Evolutionary conservation across 2,329 filamentous ascomycete genomes (phyloP).

Genomic region (Penicillium sp.): DNA sequence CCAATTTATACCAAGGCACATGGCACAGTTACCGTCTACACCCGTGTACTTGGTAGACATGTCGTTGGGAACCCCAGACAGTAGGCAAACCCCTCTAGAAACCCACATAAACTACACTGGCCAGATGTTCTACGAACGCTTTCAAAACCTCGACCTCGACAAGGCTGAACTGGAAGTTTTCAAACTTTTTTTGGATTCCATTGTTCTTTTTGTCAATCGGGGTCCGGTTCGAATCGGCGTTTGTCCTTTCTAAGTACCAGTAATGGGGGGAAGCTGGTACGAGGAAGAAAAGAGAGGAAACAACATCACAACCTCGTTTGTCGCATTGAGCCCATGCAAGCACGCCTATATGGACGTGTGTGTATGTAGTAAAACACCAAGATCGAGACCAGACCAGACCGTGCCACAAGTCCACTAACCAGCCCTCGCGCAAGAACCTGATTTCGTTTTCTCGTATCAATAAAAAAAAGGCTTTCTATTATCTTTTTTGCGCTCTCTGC

Average conservation of each 20-base stretch:
- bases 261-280: slow-evolving; percentile 15
- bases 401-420: slow-evolving; percentile 25
- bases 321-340: slow-evolving; percentile 36
- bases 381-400: slow-evolving; percentile 29
- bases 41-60: not conserved
- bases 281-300: slow-evolving; percentile 16
- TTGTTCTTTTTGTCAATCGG: slow-evolving; percentile 30
- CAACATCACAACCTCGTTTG: slow-evolving; percentile 35
- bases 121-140: slow-evolving; percentile 11
- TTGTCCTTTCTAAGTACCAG: slow-evolving; percentile 18
- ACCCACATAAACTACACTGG: slow-evolving; percentile 8
- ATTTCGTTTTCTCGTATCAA: slow-evolving; percentile 30
- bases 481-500: slow-evolving; percentile 28
- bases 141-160: slow-evolving; percentile 15
- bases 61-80: not conserved
- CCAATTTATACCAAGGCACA: not conserved
- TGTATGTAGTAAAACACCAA: slow-evolving; percentile 31
- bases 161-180: slow-evolving; percentile 29
- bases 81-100: not conserved
- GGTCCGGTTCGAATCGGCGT: slow-evolving; percentile 18
- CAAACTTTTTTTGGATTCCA: slow-evolving; percentile 33
- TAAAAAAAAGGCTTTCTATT: slow-evolving; percentile 21
- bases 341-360: slow-evolving; percentile 26
- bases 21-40: not conserved
- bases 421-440: slow-evolving; percentile 29